Conservation (phyloP, 1,284 basidiomycete genomes). For the Ganoderma lingzhi region DNA sequence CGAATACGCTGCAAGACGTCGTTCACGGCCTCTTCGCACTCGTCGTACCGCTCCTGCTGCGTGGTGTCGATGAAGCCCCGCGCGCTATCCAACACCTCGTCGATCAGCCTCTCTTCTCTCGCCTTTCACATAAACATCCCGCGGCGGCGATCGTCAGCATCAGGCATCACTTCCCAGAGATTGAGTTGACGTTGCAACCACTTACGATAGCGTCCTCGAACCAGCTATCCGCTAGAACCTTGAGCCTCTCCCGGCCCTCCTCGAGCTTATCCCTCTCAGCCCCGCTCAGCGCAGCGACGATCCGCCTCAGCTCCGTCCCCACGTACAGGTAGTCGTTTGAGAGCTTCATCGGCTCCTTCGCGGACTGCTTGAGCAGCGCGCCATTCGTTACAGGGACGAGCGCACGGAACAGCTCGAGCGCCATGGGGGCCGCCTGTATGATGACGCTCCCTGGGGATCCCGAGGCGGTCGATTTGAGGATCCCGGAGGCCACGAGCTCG, state of each 20-base stretch:
- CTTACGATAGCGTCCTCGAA: conserved; percentile 74
- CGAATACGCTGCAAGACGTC: conserved; percentile 75
- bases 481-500: conserved; percentile 61
- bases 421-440: conserved; percentile 67
- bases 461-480: conserved; percentile 48
- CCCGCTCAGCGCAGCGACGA: conserved; percentile 41
- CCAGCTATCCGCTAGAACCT: conserved; percentile 67
- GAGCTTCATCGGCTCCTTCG: conserved; percentile 78
- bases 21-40: conserved; percentile 78
- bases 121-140: conserved; percentile 41
- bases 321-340: conserved; percentile 90
- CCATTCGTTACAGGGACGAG: conserved; percentile 80
- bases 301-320: conserved; percentile 52
- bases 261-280: conserved; percentile 53
- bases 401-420: conserved; percentile 85
- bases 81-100: conserved; percentile 64
- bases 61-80: conserved; percentile 78
- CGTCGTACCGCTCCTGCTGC: conserved; percentile 80
- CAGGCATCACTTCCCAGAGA: not conserved
- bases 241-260: conserved; percentile 59
- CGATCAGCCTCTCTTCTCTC: conserved; percentile 52
- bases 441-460: conserved; percentile 60
- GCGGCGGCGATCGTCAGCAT: not conserved
- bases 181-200: conserved; percentile 17
- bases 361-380: conserved; percentile 57